phyloP scores from a whole-genome alignment of 768 basidiomycete species.

The Russula lepida region DNA sequence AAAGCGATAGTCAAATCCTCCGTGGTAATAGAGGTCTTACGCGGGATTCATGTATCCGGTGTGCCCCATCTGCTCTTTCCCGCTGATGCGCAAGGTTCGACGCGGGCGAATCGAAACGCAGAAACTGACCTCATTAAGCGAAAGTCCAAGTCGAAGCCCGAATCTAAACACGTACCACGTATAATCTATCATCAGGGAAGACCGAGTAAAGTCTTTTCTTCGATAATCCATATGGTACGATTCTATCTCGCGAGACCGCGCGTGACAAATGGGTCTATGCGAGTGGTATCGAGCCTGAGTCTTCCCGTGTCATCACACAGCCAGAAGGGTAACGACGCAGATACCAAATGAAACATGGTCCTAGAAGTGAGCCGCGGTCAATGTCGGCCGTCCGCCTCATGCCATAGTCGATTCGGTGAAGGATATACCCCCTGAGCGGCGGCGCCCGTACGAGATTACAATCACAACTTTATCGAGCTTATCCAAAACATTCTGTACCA shows the following conservation, averaged over 20 bases:
- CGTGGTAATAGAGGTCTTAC: background rate
- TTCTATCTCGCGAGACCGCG: background rate
- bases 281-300: background rate
- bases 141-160: background rate
- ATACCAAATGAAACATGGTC: background rate
- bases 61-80: background rate
- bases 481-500: background rate
- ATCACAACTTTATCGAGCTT: background rate
- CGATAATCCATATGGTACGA: background rate
- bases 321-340: background rate
- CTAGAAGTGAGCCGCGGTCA: background rate
- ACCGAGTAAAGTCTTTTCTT: background rate
- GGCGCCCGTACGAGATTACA: conserved; percentile 2
- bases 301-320: background rate
- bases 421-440: background rate
- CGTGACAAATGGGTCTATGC: background rate
- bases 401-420: no score
- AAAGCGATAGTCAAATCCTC: background rate
- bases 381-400: background rate
- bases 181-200: background rate
- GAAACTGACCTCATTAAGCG: background rate
- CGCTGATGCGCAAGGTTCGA: background rate
- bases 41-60: background rate
- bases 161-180: background rate
- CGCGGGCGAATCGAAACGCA: background rate